Evolutionary conservation across 1,284 basidiomycete species (phyloP), one percentile per base, ranked within the genome.

Genomic region (Neonothopanus nambi): DNA sequence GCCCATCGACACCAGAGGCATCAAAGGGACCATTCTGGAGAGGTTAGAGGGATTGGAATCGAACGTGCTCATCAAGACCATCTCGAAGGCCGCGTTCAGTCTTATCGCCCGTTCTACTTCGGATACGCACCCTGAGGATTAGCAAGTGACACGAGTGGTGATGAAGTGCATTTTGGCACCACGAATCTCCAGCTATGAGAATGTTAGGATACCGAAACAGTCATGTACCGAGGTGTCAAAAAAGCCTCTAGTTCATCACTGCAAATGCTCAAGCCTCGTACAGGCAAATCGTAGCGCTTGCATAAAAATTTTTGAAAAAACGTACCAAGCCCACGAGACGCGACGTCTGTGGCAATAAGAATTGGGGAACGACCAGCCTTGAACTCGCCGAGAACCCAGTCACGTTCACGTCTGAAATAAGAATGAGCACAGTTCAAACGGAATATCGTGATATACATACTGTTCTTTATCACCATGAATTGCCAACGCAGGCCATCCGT

Each of bases 311-410:
- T 26, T 30, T 15, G 15, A 65, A 74, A 69, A 72, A 69, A 97
- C 96, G 80, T 91, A 99, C 96, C 96, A 71, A 99, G 87, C 87
- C 96, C 96, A 87, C 96, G 95, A 70, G 95, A 98, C 61, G 96
- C 96, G 64, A 99, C 93, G 69, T 96, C 94, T 63, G 94, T 96
- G 74, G 95, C 95, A 70, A 99, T 96, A 75, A 99, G 84, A 72
- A 99, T 99, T 9, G 97, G 97, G 56, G 93, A 95, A 61, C 94
- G 89, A 65, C 97, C 95, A 57, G 92, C 90, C 79, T 98, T 98
- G 84, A 99, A 99, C 76, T 99, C 97, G 71, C 89, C 81, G 51
- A 99, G 79, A 45, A 99, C 96, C 96, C 97, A 99, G 71, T 99
- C 96, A 79, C 96, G 94, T 76, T 98, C 95, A 62, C 94, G 93